Percentiles rank a stretch among this genome's conserved stretches.
phyloP scores from a whole-genome alignment of 75 land plant species.

The Selaginella moellendorffii region DNA sequence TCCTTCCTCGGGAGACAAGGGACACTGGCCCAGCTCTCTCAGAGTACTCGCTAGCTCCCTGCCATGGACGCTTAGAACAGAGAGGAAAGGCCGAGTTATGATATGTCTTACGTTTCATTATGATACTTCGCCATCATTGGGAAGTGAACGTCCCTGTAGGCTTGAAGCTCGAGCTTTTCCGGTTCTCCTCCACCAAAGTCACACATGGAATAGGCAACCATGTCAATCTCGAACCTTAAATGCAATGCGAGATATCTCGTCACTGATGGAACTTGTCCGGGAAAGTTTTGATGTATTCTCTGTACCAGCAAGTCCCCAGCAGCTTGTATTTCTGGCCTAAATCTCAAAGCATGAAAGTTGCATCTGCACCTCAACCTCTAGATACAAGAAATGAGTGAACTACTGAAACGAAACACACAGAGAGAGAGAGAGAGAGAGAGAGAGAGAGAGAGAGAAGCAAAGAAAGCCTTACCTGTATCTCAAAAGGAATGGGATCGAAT shows the following conservation, averaged over 20 bases:
- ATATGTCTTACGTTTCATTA: constrained; percentile 40
- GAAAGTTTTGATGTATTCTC: constrained; percentile 44
- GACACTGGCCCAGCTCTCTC: constrained; percentile 69
- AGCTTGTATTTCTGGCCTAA: constrained; percentile 65
- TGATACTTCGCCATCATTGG: constrained; percentile 45
- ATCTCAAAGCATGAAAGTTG: constrained; percentile 83
- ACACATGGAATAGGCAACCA: constrained; percentile 95
- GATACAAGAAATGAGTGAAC: constrained; percentile 18
- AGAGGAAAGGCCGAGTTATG: neutral
- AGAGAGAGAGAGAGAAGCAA: too few species aligned
- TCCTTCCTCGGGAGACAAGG: constrained; percentile 87
- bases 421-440: too few species aligned
- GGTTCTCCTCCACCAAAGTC: constrained; percentile 92
- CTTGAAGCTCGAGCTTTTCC: constrained; percentile 59
- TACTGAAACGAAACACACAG: too few species aligned
- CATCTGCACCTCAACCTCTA: constrained; percentile 96
- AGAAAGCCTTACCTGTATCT: constrained; percentile 74
- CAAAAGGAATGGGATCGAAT: constrained; percentile 80
- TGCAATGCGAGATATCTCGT: constrained; percentile 65
- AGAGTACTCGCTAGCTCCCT: constrained; percentile 48
- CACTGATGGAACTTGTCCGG: constrained; percentile 9
- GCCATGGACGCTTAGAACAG: constrained; percentile 6
- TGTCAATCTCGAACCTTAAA: constrained; percentile 90
- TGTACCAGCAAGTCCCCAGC: constrained; percentile 52
- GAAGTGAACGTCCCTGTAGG: constrained; percentile 65